phyloP scores from a whole-genome alignment of 306 rosid genomes.

The Vachellia pachyceras region DNA sequence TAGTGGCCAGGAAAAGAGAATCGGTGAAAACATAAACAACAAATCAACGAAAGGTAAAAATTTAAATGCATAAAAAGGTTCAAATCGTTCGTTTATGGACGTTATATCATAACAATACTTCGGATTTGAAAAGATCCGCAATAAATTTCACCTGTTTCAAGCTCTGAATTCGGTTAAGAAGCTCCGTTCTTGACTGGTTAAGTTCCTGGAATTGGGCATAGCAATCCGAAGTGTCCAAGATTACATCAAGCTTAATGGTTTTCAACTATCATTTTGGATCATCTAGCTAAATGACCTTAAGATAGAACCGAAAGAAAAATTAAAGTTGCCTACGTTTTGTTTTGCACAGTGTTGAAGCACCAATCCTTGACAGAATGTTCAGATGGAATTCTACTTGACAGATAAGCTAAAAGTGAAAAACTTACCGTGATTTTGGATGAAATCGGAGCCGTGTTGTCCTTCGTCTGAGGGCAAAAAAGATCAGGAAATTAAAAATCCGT shows the following conservation, averaged over 20 bases:
- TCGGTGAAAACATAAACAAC: background rate
- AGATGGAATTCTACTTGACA: background rate
- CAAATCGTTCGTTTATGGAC: background rate
- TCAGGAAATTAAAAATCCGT: background rate
- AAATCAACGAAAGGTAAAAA: constrained; percentile 1
- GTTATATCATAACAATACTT: constrained; percentile 5
- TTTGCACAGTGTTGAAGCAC: background rate
- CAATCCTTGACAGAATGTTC: constrained; percentile 1
- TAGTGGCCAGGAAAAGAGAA: constrained; percentile 32
- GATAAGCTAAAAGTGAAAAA: background rate
- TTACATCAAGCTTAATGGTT: background rate
- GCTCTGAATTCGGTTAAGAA: constrained; percentile 77
- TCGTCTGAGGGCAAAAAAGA: constrained; percentile 49
- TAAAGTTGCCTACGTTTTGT: background rate
- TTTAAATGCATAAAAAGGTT: constrained; percentile 9
- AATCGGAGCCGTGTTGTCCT: constrained; percentile 75
- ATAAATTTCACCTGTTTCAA: constrained; percentile 71
- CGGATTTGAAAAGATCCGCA: background rate
- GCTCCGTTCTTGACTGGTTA: constrained; percentile 91
- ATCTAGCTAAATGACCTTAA: background rate
- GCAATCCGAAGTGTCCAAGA: background rate
- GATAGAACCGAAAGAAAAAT: background rate
- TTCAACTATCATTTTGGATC: background rate
- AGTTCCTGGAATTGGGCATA: constrained; percentile 65
- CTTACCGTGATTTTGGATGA: constrained; percentile 72